Percentiles rank a stretch among this genome's conserved stretches.
These are phyloP conservation scores for Porphyrellus cyaneotinctus DNA, from an alignment of 768 basidiomycete species.

Conservation along the genomic window DNA sequence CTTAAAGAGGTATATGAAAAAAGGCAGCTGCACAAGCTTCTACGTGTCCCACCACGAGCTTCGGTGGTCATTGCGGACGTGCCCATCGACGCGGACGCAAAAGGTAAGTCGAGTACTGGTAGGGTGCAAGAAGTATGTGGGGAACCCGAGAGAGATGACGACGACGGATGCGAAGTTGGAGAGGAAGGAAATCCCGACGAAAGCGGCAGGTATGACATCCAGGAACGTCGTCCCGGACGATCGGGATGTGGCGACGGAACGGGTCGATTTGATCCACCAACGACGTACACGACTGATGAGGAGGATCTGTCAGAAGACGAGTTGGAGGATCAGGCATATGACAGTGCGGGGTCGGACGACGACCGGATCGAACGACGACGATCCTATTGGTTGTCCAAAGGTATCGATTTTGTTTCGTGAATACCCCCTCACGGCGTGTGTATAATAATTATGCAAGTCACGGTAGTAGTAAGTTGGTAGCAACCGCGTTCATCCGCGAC, in stretches of 20 bases:
- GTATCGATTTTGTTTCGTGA: slow-evolving; percentile 16
- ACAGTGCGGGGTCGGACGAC: slow-evolving; percentile 23
- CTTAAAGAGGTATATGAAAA: slow-evolving; percentile 67
- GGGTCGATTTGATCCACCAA: slow-evolving; percentile 32
- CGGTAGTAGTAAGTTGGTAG: too few species aligned
- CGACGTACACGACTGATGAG: slow-evolving; percentile 51
- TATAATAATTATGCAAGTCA: too few species aligned
- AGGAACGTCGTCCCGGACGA: slow-evolving; percentile 39
- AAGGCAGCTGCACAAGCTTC: slow-evolving; percentile 52
- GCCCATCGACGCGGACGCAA: slow-evolving; percentile 9
- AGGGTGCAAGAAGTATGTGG: slow-evolving; percentile 37
- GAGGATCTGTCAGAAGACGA: slow-evolving; percentile 31
- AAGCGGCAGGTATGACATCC: slow-evolving; percentile 55
- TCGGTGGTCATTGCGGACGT: slow-evolving; percentile 20
- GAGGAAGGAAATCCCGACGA: slow-evolving; percentile 40
- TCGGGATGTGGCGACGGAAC: slow-evolving; percentile 45
- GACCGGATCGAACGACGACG: slow-evolving; percentile 30
- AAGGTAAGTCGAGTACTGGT: slow-evolving; percentile 14
- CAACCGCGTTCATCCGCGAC: not conserved
- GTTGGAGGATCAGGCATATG: slow-evolving; percentile 26
- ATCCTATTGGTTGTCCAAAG: slow-evolving; percentile 60
- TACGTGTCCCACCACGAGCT: slow-evolving; percentile 38
- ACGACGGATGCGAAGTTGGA: not conserved
- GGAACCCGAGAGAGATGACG: slow-evolving; percentile 26
- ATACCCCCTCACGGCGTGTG: too few species aligned